Percentiles rank a stretch among this genome's conserved stretches.
These are phyloP conservation scores for Trapa incisa DNA, from an alignment of 345 rosid genomes.

Conservation along the genomic window DNA sequence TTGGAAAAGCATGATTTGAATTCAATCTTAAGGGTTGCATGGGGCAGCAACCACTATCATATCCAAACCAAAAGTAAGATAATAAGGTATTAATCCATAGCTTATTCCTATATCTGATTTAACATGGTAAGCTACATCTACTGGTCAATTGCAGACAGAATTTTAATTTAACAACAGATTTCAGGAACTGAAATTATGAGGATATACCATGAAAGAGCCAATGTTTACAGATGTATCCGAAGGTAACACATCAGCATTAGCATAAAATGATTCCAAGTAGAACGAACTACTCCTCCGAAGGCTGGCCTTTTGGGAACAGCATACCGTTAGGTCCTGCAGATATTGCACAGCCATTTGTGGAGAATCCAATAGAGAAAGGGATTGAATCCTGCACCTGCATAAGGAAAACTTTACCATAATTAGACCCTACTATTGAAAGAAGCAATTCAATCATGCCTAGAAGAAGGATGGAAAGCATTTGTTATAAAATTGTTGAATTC, in stretches of 20 bases:
- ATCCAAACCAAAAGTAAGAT: neutral
- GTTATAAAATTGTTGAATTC: neutral
- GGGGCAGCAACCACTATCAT: neutral
- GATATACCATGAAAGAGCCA: constrained; percentile 30
- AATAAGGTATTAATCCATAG: neutral
- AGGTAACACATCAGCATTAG: constrained; percentile 31
- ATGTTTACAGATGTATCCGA: constrained; percentile 27
- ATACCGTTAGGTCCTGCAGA: constrained; percentile 20
- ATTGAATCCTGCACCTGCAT: constrained; percentile 47
- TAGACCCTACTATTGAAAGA: neutral
- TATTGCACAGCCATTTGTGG: constrained; percentile 26
- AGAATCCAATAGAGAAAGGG: constrained; percentile 44
- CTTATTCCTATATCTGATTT: neutral
- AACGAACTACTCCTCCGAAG: constrained; percentile 25
- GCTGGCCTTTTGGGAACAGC: constrained; percentile 39
- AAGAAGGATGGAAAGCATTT: neutral
- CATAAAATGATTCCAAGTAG: constrained; percentile 40
- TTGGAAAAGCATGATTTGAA: neutral
- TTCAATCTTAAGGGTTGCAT: neutral
- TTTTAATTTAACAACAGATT: neutral
- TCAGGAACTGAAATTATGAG: neutral
- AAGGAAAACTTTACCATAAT: constrained; percentile 6
- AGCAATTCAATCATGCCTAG: neutral
- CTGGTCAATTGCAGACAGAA: neutral
- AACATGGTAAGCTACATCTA: neutral